Conservation (phyloP, 1,284 basidiomycete genomes). For the Fomitopsis pinicola region DNA sequence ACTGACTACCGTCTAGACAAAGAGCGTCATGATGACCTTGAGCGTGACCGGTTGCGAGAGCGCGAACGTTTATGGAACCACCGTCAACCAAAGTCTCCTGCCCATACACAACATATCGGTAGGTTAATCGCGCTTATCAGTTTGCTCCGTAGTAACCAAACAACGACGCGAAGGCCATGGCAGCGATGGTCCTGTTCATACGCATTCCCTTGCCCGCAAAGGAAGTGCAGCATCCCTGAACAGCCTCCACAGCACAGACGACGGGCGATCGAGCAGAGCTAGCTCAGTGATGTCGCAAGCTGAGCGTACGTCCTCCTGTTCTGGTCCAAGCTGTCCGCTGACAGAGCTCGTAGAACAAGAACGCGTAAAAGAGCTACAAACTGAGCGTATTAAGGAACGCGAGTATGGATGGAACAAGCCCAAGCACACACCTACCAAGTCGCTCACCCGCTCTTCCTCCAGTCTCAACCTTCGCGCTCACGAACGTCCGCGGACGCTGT, state of each 20-base stretch:
- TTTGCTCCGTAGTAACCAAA: not conserved
- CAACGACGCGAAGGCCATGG: conserved; percentile 1
- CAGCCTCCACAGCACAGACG: conserved; percentile 26
- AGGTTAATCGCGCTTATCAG: conserved; percentile 2
- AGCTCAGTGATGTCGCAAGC: conserved; percentile 43
- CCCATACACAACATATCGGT: not conserved
- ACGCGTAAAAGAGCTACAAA: conserved; percentile 35
- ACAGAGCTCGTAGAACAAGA: conserved; percentile 35
- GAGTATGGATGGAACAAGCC: conserved; percentile 57
- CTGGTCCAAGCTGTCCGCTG: not conserved
- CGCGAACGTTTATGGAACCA: conserved; percentile 23
- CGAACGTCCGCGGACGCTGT: conserved; percentile 21
- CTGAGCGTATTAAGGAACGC: conserved; percentile 39
- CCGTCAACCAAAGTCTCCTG: conserved; percentile 15
- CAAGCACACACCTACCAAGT: conserved; percentile 16
- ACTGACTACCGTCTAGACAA: conserved; percentile 5
- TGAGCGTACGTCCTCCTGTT: conserved; percentile 34
- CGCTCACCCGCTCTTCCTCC: conserved; percentile 24
- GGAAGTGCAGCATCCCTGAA: conserved; percentile 33
- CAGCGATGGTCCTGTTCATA: conserved; percentile 11
- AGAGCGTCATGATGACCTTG: conserved; percentile 12
- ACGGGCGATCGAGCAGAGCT: conserved; percentile 34
- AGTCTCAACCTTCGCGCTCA: conserved; percentile 19
- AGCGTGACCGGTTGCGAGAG: conserved; percentile 15
- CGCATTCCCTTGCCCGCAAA: conserved; percentile 24